These are phyloP conservation scores for Peterozyma xylosa DNA, from an alignment of 805 yeast genomes.

Conservation along the genomic window DNA sequence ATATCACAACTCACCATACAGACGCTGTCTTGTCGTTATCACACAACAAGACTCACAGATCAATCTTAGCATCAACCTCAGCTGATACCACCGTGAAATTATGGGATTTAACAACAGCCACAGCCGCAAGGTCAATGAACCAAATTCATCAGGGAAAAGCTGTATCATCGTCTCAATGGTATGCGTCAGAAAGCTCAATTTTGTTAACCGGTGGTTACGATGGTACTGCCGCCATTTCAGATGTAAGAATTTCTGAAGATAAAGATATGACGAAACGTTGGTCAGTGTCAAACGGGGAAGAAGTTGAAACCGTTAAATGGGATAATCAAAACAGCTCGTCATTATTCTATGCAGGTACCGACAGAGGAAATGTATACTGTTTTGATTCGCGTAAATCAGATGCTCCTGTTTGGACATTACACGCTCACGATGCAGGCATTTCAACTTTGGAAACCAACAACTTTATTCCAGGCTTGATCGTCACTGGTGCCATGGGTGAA, in stretches of 20 bases:
- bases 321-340: conserved; percentile 38
- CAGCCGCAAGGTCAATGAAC: conserved; percentile 71
- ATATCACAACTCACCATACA: conserved; percentile 72
- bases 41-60: conserved; percentile 74
- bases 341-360: conserved; percentile 81
- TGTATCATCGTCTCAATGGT: conserved; percentile 88
- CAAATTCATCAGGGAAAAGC: conserved; percentile 68
- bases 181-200: conserved; percentile 53
- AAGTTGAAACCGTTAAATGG: conserved; percentile 80
- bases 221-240: conserved; percentile 70
- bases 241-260: conserved; percentile 70
- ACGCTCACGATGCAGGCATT: conserved; percentile 94
- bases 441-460: conserved; percentile 69
- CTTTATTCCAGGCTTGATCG: conserved; percentile 63
- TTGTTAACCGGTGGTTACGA: conserved; percentile 93
- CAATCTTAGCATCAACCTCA: conserved; percentile 86
- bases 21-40: conserved; percentile 89
- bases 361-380: conserved; percentile 80
- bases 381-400: conserved; percentile 70
- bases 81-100: conserved; percentile 92
- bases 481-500: conserved; percentile 90
- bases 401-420: conserved; percentile 86
- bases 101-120: conserved; percentile 80
- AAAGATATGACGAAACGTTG: conserved; percentile 54
- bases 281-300: conserved; percentile 61